Base-by-base conservation (phyloP, 2,329 filamentous ascomycete species). In the Colletotrichum nymphaeae region DNA sequence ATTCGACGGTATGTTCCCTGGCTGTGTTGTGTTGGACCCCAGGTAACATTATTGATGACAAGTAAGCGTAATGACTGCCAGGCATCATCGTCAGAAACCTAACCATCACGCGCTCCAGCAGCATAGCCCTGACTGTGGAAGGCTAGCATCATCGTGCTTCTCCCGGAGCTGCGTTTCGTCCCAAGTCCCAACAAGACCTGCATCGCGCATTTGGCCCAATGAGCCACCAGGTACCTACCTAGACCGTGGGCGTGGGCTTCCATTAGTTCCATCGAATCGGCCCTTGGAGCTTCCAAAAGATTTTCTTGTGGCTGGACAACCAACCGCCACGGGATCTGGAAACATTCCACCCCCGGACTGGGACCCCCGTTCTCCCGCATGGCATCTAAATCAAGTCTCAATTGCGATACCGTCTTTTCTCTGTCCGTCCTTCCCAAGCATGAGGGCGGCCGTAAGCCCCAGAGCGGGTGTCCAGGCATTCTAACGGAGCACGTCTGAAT, bases 271-370 rank as follows among this genome's bases (percentile, higher is more conserved):
- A 22, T 49, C 42, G 19, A 49, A n/a, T 35, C 32, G 32, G 9
- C 32, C 11, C 42, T 11, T 49, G 42, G 24, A 16, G 53, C 53
- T 57, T 19, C 24, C 32, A 26, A 46, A 57, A 19, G 19, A 14
- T 37, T 32, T 14, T 66, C 24, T 32, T 26, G 14, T 46, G 24
- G 12, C 26, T 58, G 32, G 49, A 28, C 35, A 46, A 59, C n/a
- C 30, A 46, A 58, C n/a, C 30, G 28, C 22, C 42, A 58, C 6
- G 16, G n/a, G 16, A 35, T 24, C 30, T 53, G 63, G 52, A 22
- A 65, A 65, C 35, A 59, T 68, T 63, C 66, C 49, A 30, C 22
- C 59, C 70, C 55, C 55, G 42, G 66, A 69, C 70, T 56, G 32
- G 32, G 46, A 37, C 22, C 32, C 70, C 59, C 59, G 26, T 24